Conservation (phyloP, 108 stramenopile species). For the Poteriospumella lacustris region DNA sequence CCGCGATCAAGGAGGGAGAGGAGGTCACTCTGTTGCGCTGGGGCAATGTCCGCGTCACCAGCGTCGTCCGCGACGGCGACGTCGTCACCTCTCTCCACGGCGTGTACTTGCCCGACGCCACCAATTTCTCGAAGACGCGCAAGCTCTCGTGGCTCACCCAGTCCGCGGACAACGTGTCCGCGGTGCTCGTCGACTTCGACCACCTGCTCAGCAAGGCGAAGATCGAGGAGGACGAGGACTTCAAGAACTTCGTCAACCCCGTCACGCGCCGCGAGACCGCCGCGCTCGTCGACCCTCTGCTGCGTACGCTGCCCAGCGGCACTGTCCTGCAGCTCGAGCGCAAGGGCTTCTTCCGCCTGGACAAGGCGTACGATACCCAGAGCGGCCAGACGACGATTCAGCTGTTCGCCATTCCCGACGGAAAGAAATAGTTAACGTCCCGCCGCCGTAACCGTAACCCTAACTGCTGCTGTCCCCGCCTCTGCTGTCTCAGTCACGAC, state of each 20-base stretch:
- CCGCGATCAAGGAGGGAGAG: slow-evolving; percentile 54
- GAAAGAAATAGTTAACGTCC: slow-evolving; percentile 59
- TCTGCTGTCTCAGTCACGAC: no score
- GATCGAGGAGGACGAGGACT: slow-evolving; percentile 87
- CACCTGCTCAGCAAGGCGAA: slow-evolving; percentile 87
- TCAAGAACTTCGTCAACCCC: slow-evolving; percentile 86
- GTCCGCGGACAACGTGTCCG: slow-evolving; percentile 44
- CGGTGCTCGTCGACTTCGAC: slow-evolving; percentile 85
- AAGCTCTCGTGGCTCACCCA: slow-evolving; percentile 87
- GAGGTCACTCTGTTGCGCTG: slow-evolving; percentile 82
- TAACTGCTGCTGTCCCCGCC: no score
- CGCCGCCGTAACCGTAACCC: no score
- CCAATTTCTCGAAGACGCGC: slow-evolving; percentile 60
- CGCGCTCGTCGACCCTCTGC: slow-evolving; percentile 44
- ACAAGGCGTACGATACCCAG: slow-evolving; percentile 61
- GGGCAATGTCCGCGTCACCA: slow-evolving; percentile 59
- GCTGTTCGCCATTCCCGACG: slow-evolving; percentile 93
- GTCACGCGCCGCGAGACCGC: slow-evolving; percentile 56
- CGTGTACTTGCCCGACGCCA: slow-evolving; percentile 63
- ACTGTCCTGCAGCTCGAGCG: slow-evolving; percentile 95
- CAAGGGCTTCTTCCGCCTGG: slow-evolving; percentile 89
- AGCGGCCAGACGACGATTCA: slow-evolving; percentile 52
- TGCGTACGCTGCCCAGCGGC: slow-evolving; percentile 49
- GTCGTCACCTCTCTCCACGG: slow-evolving; percentile 33
- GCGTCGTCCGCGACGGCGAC: slow-evolving; percentile 65